A percentile compares a stretch with the other conserved stretches of the same genome.
phyloP scores from a whole-genome alignment of 345 rosid species.

The Lenwebbia sp. region DNA sequence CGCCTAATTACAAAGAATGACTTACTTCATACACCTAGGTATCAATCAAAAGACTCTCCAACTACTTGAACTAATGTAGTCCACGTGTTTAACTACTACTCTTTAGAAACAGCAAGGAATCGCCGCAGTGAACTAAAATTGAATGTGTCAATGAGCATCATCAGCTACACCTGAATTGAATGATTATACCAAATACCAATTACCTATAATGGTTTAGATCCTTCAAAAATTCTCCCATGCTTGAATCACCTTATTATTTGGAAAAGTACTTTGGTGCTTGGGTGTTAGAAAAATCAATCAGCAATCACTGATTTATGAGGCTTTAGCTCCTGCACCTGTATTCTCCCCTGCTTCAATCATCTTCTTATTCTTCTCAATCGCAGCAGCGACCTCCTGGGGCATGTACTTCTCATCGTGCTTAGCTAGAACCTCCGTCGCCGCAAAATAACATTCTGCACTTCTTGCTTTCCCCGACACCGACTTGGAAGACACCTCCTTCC shows the following conservation, averaged over 20 bases:
- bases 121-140: neutral
- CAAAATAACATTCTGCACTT: conserved; percentile 49
- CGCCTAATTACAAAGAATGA: neutral
- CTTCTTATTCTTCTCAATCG: conserved; percentile 94
- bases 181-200: neutral
- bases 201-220: neutral
- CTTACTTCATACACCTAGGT: neutral
- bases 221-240: neutral
- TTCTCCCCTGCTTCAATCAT: conserved; percentile 30
- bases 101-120: neutral
- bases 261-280: neutral
- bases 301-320: neutral
- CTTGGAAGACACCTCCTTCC: conserved; percentile 32
- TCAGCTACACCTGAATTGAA: neutral
- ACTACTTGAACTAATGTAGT: neutral
- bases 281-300: neutral
- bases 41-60: neutral
- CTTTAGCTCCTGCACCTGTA: neutral
- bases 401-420: conserved; percentile 99
- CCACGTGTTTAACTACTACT: neutral
- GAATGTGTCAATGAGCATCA: neutral
- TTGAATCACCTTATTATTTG: neutral
- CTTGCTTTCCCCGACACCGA: conserved; percentile 66
- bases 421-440: conserved; percentile 83
- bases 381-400: conserved; percentile 93